Percentiles rank a stretch among this genome's conserved stretches.
Evolutionary conservation across 352 stramenopile genomes (phyloP).

Genomic region (Thraustotheca clavata): DNA sequence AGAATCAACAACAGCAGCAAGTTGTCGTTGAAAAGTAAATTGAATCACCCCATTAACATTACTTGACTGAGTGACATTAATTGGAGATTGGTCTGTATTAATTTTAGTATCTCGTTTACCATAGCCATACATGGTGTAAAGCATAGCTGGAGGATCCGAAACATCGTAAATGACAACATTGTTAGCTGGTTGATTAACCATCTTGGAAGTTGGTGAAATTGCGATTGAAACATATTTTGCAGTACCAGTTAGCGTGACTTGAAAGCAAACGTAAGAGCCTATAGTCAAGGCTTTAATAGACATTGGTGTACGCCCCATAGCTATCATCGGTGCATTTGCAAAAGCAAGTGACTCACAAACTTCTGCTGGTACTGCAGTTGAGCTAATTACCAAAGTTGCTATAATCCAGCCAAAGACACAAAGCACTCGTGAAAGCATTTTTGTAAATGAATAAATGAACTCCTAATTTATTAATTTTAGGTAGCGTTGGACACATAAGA

Average conservation of each 20-base stretch:
- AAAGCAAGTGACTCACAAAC: background rate
- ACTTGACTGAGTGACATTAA: conserved; percentile 30
- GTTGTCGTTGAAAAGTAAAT: conserved; percentile 13
- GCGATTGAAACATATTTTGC: background rate
- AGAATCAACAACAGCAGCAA: background rate
- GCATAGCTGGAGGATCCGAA: background rate
- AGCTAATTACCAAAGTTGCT: too few species aligned
- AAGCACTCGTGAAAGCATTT: too few species aligned
- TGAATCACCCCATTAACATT: conserved; percentile 12
- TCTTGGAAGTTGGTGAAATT: background rate
- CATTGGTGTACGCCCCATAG: conserved; percentile 4
- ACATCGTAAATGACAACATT: conserved; percentile 15
- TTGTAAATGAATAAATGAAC: too few species aligned
- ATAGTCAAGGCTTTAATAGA: background rate
- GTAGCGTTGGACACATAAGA: too few species aligned
- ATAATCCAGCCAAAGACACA: too few species aligned
- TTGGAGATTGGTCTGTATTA: background rate
- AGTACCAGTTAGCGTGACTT: background rate
- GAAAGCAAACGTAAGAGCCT: conserved; percentile 1
- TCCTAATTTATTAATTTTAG: too few species aligned
- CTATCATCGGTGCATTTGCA: background rate
- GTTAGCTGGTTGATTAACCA: conserved; percentile 2
- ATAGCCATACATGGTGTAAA: conserved; percentile 8
- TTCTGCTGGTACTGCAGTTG: conserved; percentile 12
- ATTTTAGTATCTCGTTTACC: background rate